Base-by-base conservation (phyloP, 2,329 filamentous ascomycete genomes). In the Aspergillus aculeatinus region DNA sequence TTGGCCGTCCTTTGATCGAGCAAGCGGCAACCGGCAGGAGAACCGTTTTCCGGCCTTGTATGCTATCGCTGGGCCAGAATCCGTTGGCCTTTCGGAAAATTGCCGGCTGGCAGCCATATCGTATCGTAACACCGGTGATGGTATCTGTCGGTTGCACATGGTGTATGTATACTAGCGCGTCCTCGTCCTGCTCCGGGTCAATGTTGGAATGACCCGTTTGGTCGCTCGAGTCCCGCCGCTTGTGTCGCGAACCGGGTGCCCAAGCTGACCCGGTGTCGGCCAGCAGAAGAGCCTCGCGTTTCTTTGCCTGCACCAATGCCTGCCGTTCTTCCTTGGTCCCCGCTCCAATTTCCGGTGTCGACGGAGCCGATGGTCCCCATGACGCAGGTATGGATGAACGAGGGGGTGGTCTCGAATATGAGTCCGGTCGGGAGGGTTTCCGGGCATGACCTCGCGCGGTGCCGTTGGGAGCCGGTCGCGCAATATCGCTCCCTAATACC, bases 11-110 rank as follows among this genome's bases (percentile, higher is more conserved):
- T 71, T 92, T 95, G 48, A 93, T 82, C 48, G 89, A 88, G 74
- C 94, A 98, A 47, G 91, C 89, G 74, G 96, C 93, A 4, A 98
- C 91, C 0, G 95, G 95, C 55, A 99, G 80, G 9, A 93, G 83
- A 16, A 99, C 83, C 64, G 86, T 88, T 69, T 91, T 91, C 60
- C 93, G 87, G 51, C 88, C 86, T 73, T 97, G 94, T 39, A 98
- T 89, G 63, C 87, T 92, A 72, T 98, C 95, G 64, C 92, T 91
- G 6, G 92, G 91, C 95, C 95, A 99, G 70, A 99, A 87, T 11
- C 95, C 87, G 73, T 99, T 99, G 44, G 92, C 88, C 73, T 91
- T 95, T 60, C 91, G 85, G 65, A 99, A 88, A 2, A 89, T 84
- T 51, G 93, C 89, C 58, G 92, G 87, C 63, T 90, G 86, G 74